phyloP scores from a whole-genome alignment of 192 early-diverging fungal genomes.

The Endogone sp. region DNA sequence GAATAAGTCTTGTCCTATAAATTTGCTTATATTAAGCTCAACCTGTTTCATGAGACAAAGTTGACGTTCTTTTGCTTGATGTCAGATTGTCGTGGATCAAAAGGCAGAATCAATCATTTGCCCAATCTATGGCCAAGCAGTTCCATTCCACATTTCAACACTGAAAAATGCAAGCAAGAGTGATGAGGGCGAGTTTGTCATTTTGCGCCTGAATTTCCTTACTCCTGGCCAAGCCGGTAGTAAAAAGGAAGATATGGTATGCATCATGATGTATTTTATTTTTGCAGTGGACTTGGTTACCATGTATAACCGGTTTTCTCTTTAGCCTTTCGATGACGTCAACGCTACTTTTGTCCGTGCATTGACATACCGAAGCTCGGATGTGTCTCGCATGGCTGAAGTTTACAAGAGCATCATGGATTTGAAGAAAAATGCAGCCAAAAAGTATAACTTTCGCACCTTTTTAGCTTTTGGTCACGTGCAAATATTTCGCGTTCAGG shows the following conservation, averaged over 20 bases:
- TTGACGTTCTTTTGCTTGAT: conserved; percentile 3
- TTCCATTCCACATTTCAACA: conserved; percentile 97
- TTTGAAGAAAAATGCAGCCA: conserved; percentile 88
- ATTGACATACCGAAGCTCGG: conserved; percentile 86
- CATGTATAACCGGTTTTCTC: background rate
- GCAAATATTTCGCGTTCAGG: background rate
- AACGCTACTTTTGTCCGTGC: conserved; percentile 90
- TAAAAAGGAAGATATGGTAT: conserved; percentile 80
- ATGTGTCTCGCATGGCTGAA: conserved; percentile 77
- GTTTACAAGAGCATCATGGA: conserved; percentile 83
- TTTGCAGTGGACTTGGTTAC: background rate
- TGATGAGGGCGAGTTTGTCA: conserved; percentile 89
- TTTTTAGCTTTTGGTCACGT: background rate
- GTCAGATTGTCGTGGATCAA: conserved; percentile 85
- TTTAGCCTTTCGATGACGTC: conserved; percentile 78
- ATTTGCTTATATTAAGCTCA: background rate
- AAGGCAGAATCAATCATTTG: conserved; percentile 84
- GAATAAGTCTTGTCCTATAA: background rate
- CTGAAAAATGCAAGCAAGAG: conserved; percentile 91
- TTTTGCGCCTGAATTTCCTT: conserved; percentile 92
- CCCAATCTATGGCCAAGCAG: conserved; percentile 93
- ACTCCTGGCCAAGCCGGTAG: conserved; percentile 90
- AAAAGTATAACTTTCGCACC: conserved; percentile 43
- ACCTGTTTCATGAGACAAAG: background rate
- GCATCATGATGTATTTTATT: background rate